Conservation (phyloP, 192 early-diverging fungal species). For the Hyaloraphidium curvatum region DNA sequence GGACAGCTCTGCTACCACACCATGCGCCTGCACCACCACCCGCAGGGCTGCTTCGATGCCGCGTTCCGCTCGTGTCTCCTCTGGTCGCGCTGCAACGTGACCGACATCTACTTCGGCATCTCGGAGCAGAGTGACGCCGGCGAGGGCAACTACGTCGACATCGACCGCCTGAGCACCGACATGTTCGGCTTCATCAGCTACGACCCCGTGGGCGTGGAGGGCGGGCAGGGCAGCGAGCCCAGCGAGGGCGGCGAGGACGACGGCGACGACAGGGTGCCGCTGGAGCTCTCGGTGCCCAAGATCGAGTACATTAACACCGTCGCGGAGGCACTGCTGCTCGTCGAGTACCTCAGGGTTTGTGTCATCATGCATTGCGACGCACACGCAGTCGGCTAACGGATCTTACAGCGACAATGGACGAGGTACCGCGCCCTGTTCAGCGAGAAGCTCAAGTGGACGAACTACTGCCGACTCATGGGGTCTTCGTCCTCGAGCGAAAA, state of each 20-base stretch:
- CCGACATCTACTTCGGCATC: background rate
- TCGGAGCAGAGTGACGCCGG: background rate
- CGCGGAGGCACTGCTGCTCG: background rate
- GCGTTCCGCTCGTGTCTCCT: background rate
- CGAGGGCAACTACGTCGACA: background rate
- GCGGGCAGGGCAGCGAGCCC: background rate
- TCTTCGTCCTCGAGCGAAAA: background rate
- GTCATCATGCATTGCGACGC: background rate
- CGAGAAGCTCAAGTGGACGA: background rate
- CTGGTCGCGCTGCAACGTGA: background rate
- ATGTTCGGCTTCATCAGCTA: background rate
- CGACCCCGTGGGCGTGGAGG: no score
- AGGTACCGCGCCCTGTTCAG: background rate
- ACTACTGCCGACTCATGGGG: constrained; percentile 1
- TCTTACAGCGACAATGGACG: background rate
- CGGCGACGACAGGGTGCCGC: background rate
- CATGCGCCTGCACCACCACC: background rate
- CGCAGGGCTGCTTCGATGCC: background rate
- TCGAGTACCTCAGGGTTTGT: background rate
- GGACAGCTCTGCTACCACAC: background rate
- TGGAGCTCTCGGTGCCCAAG: constrained; percentile 1
- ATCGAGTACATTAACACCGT: background rate
- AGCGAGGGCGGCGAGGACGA: background rate
- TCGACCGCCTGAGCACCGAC: background rate
- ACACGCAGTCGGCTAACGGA: background rate